Conservation (phyloP, 2,329 filamentous ascomycete species). For the Cytospora leucostoma region DNA sequence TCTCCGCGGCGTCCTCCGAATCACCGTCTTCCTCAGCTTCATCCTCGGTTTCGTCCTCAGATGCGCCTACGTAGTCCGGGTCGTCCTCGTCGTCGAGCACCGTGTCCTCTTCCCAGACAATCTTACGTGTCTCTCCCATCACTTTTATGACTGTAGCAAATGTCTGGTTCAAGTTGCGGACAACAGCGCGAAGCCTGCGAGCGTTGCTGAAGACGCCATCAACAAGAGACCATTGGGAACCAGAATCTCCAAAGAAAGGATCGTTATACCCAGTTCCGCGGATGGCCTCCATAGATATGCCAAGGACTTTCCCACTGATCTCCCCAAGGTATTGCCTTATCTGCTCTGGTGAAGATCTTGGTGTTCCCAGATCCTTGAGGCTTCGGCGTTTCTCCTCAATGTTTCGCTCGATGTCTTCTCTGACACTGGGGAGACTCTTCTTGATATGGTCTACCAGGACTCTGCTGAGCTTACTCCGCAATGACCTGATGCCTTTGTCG, state of each 20-base stretch:
- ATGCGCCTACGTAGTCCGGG: too few species aligned
- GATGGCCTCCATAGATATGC: constrained; percentile 5
- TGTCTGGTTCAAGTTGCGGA: constrained; percentile 9
- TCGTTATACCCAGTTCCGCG: constrained; percentile 2
- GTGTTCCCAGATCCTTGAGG: neutral
- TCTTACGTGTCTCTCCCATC: neutral
- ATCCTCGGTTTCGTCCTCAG: neutral
- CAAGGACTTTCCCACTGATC: neutral
- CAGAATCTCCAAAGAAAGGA: constrained; percentile 8
- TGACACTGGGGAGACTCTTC: neutral
- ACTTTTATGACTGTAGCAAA: constrained; percentile 6
- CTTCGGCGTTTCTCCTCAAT: constrained; percentile 4
- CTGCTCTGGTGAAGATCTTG: constrained; percentile 4
- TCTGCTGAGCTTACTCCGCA: constrained; percentile 13
- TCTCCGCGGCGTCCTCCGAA: neutral
- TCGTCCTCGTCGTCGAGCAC: neutral
- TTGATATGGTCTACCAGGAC: constrained; percentile 12
- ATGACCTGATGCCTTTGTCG: constrained; percentile 9
- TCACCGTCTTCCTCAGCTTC: neutral
- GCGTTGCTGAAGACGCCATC: neutral
- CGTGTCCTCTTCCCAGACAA: neutral
- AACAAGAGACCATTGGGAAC: neutral
- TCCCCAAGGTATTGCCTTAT: constrained; percentile 7
- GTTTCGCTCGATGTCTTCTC: neutral
- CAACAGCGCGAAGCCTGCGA: constrained; percentile 3